Base-by-base conservation (phyloP, 257 asterid species). In the Nicotiana undulata region DNA sequence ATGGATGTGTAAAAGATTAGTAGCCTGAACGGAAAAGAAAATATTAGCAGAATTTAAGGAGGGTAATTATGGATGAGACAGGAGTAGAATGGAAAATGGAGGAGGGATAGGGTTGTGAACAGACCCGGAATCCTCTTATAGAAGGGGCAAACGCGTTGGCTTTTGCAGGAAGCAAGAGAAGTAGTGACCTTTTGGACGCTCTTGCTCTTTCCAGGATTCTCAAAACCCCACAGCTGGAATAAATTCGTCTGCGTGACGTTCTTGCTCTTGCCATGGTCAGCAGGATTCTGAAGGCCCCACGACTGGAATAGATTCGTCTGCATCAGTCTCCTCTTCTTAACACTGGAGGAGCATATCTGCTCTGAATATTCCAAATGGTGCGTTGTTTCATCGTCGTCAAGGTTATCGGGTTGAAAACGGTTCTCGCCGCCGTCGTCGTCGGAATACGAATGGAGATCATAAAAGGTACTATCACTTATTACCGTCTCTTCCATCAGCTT, bases 221-320 rank as follows among this genome's bases (percentile, higher is more conserved):
- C 22, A 56, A 82, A 70, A 6, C 82, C 79, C 86, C 86, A 84
- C 70, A 67, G 44, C 82, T 76, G 84, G 82, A 84, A 84, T 12
- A 84, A 80, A 29, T 84, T 84, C 40, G 79, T 51, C 79, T 84
- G 86, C 24, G 7, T 80, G 49, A 40, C 49, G 12, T 40, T 40
- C 49, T 40, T 40, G 49, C 49, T 40, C 49, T 40, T 40, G 49
- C 58, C 58, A 52, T 13, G 46, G 26, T 31, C 40, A 37, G 76
- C 40, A 37, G 76, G 61, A 61, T 53, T 80, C 9, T 10, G 9
- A 56, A 82, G 63, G 6, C 82, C 79, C 86, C 86, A 84, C 70
- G 32, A 65, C 82, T 76, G 84, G 82, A 84, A 84, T 12, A 84
- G 82, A 29, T 84, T 84, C 40, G 79, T 51, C 79, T 84, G 86